phyloP scores from a whole-genome alignment of 2,329 filamentous ascomycete genomes.

The Botrytis tulipae region DNA sequence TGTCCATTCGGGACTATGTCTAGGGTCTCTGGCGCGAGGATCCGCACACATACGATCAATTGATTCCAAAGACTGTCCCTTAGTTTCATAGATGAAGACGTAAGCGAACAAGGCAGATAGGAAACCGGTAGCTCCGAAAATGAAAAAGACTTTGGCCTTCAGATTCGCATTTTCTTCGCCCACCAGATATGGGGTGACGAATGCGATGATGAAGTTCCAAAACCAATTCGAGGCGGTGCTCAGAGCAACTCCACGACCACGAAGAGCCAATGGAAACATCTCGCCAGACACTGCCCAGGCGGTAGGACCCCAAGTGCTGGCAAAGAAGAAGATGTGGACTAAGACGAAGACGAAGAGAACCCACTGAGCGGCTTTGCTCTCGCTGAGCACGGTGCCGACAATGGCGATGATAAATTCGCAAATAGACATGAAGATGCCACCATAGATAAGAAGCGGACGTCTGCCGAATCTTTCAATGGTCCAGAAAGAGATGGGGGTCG shows the following conservation, averaged over 20 bases:
- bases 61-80: conserved; percentile 68
- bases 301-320: conserved; percentile 70
- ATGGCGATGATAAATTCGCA: conserved; percentile 88
- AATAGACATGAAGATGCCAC: conserved; percentile 77
- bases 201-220: conserved; percentile 70
- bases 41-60: conserved; percentile 58
- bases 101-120: conserved; percentile 53
- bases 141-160: conserved; percentile 43
- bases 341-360: conserved; percentile 57
- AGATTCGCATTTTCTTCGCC: conserved; percentile 44
- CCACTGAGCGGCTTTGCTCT: conserved; percentile 54
- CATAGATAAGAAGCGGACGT: conserved; percentile 73
- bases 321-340: conserved; percentile 86
- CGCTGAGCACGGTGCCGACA: conserved; percentile 49
- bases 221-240: conserved; percentile 89
- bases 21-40: not conserved
- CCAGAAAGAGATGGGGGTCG: conserved; percentile 78
- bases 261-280: conserved; percentile 81
- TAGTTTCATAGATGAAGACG: conserved; percentile 63
- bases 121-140: conserved; percentile 58
- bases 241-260: conserved; percentile 71
- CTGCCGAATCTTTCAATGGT: conserved; percentile 82
- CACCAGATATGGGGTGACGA: conserved; percentile 71
- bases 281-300: conserved; percentile 84
- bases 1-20: not conserved